Conservation (phyloP, 352 stramenopile species). For the Pythium guiyangense region DNA sequence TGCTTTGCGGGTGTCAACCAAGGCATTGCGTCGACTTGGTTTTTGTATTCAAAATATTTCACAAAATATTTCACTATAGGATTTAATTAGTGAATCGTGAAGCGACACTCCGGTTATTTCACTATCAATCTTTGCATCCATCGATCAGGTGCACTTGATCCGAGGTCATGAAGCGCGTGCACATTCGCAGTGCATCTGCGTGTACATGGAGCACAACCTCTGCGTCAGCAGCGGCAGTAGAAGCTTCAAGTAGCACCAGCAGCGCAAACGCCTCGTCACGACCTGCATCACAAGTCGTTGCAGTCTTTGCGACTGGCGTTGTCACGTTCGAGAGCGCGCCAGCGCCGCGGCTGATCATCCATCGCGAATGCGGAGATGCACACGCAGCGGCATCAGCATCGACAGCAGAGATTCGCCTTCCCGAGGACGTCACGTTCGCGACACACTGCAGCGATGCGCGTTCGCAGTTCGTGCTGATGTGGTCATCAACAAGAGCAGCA, state of each 20-base stretch:
- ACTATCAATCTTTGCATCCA: too few relatives aligned
- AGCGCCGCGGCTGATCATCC: not conserved
- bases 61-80: too few relatives aligned
- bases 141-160: too few relatives aligned
- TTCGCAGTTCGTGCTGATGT: constrained; percentile 4
- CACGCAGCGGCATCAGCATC: not conserved
- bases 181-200: not conserved
- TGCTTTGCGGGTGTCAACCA: too few relatives aligned
- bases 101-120: too few relatives aligned
- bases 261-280: not conserved
- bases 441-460: not conserved
- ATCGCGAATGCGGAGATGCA: not conserved
- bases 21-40: too few relatives aligned
- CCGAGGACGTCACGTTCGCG: not conserved
- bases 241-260: not conserved
- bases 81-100: too few relatives aligned
- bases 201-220: not conserved
- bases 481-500: not conserved
- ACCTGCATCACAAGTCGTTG: not conserved
- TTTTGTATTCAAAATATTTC: too few relatives aligned
- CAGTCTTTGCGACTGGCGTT: not conserved
- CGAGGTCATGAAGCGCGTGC: not conserved
- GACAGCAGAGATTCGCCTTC: not conserved
- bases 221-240: not conserved
- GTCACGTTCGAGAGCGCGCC: constrained; percentile 3